Base-by-base conservation (phyloP, 1,284 basidiomycete species). In the Leccinum solheimii region DNA sequence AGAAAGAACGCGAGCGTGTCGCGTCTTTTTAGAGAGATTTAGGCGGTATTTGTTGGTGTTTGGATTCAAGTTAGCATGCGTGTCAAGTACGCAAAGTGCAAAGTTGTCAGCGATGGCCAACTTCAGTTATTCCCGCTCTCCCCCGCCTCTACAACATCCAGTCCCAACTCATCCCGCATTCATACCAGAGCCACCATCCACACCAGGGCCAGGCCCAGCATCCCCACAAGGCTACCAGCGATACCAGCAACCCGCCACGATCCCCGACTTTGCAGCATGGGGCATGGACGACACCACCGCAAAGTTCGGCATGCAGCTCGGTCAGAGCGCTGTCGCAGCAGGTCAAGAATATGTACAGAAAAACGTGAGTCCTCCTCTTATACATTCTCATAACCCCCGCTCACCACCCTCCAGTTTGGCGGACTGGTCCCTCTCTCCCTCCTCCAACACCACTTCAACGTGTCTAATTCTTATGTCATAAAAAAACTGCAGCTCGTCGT, bases 261-360 rank as follows among this genome's bases (percentile, higher is more conserved):
- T 72, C 30, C 79, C 83, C 4, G 84, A 89, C 69, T 89, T 88
- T 67, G 81, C 81, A 1, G 86, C 88, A 19, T 93, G 90, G 90
- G 88, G 89, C 0, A 84, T 98, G 77, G 92, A 98, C 75, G 93
- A 95, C 73, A 88, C 94, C 3, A 98, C 97, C 3, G 92, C 97
- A 0, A 93, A 97, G 76, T 91, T 99, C 77, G 95, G 97, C 34
- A 92, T 99, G 83, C 97, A 98, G 76, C 88, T 99, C 52, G 95
- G 97, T 5, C 88, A 90, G 68, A 95, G 87, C 67, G 95, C 96
- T 0, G 92, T 98, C 1, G 87, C 89, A 13, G 97, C 95, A 0
- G 97, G 97, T 0, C 95, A 97, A 72, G 94, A 97, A 62, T 99
- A 99, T 67, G 88, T 99, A 43, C 92, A 97, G 77, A 92, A 91